phyloP scores from a whole-genome alignment of 768 basidiomycete genomes.

The Agaricus sinodeliciosus region DNA sequence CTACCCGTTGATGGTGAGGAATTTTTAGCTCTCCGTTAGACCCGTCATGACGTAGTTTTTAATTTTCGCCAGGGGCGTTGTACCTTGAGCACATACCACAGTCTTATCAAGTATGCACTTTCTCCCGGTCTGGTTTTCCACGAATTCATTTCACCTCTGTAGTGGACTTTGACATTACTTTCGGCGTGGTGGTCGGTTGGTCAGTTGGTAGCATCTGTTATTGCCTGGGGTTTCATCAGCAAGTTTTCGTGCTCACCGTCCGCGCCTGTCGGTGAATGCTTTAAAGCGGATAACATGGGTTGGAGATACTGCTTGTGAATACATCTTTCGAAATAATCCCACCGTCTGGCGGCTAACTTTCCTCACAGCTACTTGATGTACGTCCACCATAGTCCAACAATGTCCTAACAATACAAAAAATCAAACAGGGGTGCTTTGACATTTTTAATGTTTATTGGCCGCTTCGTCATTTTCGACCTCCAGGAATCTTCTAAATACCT shows the following conservation, averaged over 20 bases:
- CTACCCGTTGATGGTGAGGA: constrained; percentile 27
- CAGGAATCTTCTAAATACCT: constrained; percentile 61
- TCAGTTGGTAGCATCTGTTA: constrained; percentile 21
- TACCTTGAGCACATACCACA: constrained; percentile 8
- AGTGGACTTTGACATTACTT: constrained; percentile 4
- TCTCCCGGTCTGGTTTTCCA: not conserved
- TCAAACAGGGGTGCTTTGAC: constrained; percentile 38
- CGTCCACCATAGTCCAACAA: not conserved
- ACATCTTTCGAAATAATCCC: constrained; percentile 3
- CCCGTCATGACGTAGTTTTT: not conserved
- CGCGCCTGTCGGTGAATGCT: constrained; percentile 32
- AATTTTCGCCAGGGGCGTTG: not conserved
- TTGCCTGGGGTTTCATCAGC: constrained; percentile 48
- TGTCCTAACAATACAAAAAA: not conserved
- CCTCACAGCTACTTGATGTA: constrained; percentile 2
- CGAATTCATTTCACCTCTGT: not conserved
- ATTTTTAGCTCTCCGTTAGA: constrained; percentile 15
- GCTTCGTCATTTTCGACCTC: constrained; percentile 51
- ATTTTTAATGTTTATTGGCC: constrained; percentile 44
- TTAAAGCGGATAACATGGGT: constrained; percentile 46
- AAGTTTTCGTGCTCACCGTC: constrained; percentile 43
- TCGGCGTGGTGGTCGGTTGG: not conserved
- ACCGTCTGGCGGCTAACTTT: not conserved
- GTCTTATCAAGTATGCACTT: constrained; percentile 3
- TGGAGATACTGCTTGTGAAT: constrained; percentile 52